These are phyloP conservation scores for Iris macrosiphon DNA, from an alignment of 106 monocot genomes.

Conservation along the genomic window DNA sequence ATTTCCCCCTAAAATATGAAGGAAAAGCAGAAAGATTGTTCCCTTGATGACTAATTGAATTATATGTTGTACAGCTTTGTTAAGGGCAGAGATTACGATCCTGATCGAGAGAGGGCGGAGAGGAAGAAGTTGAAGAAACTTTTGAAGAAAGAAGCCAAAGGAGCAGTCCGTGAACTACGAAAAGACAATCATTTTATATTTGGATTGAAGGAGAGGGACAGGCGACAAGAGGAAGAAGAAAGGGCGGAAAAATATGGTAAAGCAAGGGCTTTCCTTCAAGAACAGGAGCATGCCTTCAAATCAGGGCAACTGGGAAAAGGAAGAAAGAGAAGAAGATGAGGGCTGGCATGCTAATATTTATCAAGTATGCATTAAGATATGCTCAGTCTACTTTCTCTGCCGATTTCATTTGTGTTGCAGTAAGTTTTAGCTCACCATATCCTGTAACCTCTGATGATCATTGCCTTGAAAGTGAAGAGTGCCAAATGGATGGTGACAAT, in stretches of 20 bases:
- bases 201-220: constrained; percentile 59
- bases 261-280: constrained; percentile 86
- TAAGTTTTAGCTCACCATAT: too few species aligned
- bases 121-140: constrained; percentile 71
- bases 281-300: constrained; percentile 94
- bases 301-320: constrained; percentile 98
- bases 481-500: too few species aligned
- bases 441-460: too few species aligned
- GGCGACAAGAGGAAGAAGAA: constrained; percentile 50
- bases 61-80: constrained; percentile 48
- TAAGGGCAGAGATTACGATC: constrained; percentile 87
- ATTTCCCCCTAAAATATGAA: too few species aligned
- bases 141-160: constrained; percentile 71
- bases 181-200: constrained; percentile 84
- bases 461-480: too few species aligned
- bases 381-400: too few species aligned
- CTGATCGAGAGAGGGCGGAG: constrained; percentile 72
- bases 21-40: too few species aligned
- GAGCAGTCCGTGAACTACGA: constrained; percentile 65
- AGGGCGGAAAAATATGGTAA: constrained; percentile 81
- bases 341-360: too few species aligned
- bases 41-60: neutral
- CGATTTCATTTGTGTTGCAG: too few species aligned
- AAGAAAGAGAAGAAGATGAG: constrained; percentile 60
- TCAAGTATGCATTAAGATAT: too few species aligned